phyloP scores from a whole-genome alignment of 2,329 filamentous ascomycete species.

The Xylariaceae sp. region DNA sequence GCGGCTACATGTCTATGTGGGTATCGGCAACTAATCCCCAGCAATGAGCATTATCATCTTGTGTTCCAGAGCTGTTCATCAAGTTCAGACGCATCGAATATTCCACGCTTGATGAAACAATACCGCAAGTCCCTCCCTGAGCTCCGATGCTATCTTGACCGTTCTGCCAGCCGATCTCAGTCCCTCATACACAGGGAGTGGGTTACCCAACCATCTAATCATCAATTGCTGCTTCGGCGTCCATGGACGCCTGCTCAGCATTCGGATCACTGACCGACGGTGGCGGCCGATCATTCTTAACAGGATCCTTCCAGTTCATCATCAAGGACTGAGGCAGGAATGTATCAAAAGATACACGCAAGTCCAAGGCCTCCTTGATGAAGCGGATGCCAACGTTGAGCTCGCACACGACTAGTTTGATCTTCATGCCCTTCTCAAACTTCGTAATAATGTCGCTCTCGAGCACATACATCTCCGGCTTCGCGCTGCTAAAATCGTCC shows the following conservation, averaged over 20 bases:
- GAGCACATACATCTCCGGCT: conserved; percentile 60
- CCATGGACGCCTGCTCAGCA: conserved; percentile 31
- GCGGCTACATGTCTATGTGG: background rate
- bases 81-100: background rate
- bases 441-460: conserved; percentile 59
- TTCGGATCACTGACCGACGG: conserved; percentile 47
- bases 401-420: conserved; percentile 58
- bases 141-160: background rate
- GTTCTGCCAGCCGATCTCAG: background rate
- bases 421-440: conserved; percentile 67
- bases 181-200: background rate
- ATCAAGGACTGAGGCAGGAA: conserved; percentile 72
- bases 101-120: background rate
- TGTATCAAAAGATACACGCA: conserved; percentile 65
- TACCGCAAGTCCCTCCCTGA: background rate
- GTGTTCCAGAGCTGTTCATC: background rate
- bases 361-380: conserved; percentile 59
- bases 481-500: conserved; percentile 28
- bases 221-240: background rate
- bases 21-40: background rate
- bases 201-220: background rate
- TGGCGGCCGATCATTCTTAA: conserved; percentile 46
- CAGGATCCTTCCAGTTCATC: conserved; percentile 64
- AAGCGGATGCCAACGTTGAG: conserved; percentile 65
- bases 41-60: background rate